Evolutionary conservation across 805 yeast species (phyloP).

Genomic region (Barnettozyma sucrosica): DNA sequence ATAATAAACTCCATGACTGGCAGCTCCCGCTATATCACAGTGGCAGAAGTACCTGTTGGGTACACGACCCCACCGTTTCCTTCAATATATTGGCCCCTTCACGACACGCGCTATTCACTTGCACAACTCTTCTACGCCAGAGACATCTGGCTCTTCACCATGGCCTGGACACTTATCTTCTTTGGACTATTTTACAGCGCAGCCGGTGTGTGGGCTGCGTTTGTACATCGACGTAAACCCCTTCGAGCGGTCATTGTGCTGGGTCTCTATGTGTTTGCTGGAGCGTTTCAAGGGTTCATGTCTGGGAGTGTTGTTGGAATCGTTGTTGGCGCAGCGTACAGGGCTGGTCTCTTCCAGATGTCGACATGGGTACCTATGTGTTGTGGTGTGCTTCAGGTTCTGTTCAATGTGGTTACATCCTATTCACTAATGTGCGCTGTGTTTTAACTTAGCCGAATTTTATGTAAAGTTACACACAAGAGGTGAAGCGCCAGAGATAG

Average conservation of each 20-base stretch:
- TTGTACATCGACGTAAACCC: conserved; percentile 39
- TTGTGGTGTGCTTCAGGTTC: conserved; percentile 64
- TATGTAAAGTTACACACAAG: too few species aligned
- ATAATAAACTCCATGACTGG: neutral
- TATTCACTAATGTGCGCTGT: conserved; percentile 52
- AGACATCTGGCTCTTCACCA: conserved; percentile 81
- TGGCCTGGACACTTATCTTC: conserved; percentile 73
- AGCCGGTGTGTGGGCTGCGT: conserved; percentile 58
- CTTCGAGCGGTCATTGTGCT: conserved; percentile 38
- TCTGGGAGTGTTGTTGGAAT: conserved; percentile 77
- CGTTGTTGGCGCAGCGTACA: conserved; percentile 60
- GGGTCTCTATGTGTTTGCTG: conserved; percentile 42
- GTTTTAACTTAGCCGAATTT: too few species aligned
- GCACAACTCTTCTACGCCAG: conserved; percentile 59
- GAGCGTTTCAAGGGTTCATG: conserved; percentile 58
- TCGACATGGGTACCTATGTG: conserved; percentile 93
- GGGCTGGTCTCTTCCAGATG: conserved; percentile 78
- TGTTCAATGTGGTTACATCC: conserved; percentile 61
- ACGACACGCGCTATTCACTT: conserved; percentile 29
- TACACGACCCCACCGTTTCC: conserved; percentile 79
- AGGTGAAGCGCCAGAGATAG: too few species aligned
- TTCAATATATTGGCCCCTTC: conserved; percentile 67
- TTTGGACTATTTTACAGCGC: conserved; percentile 55
- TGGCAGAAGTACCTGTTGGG: conserved; percentile 67
- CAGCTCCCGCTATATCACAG: conserved; percentile 25